Percentiles rank a stretch among this genome's conserved stretches.
phyloP scores from a whole-genome alignment of 192 early-diverging fungal species.

The Coemansia sp. region DNA sequence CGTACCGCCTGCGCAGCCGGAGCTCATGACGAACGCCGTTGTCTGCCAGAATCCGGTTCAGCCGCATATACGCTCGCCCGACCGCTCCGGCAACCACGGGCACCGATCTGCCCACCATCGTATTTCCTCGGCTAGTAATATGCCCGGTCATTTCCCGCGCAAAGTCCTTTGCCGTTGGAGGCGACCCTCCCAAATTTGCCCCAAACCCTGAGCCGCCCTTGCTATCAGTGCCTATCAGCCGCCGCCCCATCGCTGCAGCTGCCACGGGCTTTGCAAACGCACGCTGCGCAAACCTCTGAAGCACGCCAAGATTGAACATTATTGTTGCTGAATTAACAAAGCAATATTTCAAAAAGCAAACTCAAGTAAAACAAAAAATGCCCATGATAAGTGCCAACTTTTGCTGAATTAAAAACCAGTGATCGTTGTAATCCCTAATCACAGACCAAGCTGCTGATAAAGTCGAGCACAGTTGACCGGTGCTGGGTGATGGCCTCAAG shows the following conservation, averaged over 20 bases:
- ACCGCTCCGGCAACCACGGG: constrained; percentile 40
- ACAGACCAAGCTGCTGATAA: constrained; percentile 6
- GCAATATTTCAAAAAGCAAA: background rate
- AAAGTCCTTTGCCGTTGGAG: constrained; percentile 11
- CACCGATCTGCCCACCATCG: constrained; percentile 53
- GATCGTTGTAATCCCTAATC: background rate
- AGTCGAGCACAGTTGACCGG: constrained; percentile 24
- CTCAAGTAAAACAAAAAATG: background rate
- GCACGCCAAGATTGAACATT: too few species aligned
- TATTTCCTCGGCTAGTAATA: constrained; percentile 1
- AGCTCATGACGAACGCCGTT: constrained; percentile 64
- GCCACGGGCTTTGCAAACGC: background rate
- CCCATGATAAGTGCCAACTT: background rate
- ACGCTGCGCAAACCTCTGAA: too few species aligned
- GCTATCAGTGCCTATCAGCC: constrained; percentile 8
- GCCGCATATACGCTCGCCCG: constrained; percentile 55
- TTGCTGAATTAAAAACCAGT: background rate
- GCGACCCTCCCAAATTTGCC: background rate
- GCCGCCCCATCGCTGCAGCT: constrained; percentile 18
- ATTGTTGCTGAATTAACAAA: background rate
- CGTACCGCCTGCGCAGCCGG: constrained; percentile 58
- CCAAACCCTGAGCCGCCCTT: background rate
- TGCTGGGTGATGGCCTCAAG: constrained; percentile 37
- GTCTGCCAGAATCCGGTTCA: constrained; percentile 58
- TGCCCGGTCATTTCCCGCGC: constrained; percentile 16